Evolutionary conservation across 345 rosid genomes (phyloP), one percentile per base, ranked within the genome.

Genomic region (Eucalyptus erythrocorys): DNA sequence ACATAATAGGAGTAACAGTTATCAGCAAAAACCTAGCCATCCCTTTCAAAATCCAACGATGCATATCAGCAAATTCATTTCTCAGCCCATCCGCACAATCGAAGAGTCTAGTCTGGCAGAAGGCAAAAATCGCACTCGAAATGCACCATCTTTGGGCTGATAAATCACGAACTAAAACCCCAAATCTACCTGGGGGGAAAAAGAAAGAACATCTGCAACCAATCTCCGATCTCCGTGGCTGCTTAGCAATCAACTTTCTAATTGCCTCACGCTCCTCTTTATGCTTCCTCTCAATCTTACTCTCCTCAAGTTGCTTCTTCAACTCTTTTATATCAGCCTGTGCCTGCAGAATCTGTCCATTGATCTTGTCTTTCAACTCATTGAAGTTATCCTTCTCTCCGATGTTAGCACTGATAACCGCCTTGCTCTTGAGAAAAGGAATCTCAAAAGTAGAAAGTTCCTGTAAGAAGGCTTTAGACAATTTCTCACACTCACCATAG

Each of bases 231-330:
- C 99, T 92, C 1, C 94, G 97, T 9, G 97, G 98, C 93, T 97
- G 99, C 61, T 91, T 90, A 22, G 98, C 96, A 48, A 97, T 94
- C 93, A 97, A 87, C 87, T 94, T 97, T 92, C 99, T 94, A 86
- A 95, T 95, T 4, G 96, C 94, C 93, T 97, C 98, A 87, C 96
- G 96, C 90, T 96, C 99, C 93, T 96, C 99, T 94, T 96, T 97
- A 92, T 97, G 99, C 91, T 92, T 95, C 90, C 99, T 95, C 89
- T 97, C 99, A 51, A 97, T 92, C 90, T 94, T 97, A 90, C 99
- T 97, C 91, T 96, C 97, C 91, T 94, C 96, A 48, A 97, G 98
- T 92, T 95, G 98, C 90, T 93, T 94, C 95, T 97, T 96, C 27
- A 96, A 89, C 86, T 96, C 96, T 89, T 96, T 98, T 55, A 97